Percentiles rank a stretch among this genome's conserved stretches.
Evolutionary conservation across 1,284 basidiomycete genomes (phyloP).

Genomic region (Schizophyllum commune): DNA sequence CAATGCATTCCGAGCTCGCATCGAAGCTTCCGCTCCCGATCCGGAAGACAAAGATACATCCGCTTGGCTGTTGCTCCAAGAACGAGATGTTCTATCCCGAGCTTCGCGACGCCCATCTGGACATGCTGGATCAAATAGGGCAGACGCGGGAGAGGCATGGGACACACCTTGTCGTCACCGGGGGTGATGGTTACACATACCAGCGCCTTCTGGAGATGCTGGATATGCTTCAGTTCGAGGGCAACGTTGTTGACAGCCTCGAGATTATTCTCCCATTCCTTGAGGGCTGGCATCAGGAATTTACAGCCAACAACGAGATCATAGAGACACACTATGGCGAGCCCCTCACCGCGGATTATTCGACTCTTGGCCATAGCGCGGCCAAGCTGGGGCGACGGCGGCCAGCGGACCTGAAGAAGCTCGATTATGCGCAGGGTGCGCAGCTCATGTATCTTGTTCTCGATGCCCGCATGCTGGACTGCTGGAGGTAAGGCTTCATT

Average conservation of each 20-base stretch:
- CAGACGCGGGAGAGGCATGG: slow-evolving; percentile 15
- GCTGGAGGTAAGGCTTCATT: slow-evolving; percentile 23
- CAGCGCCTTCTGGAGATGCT: slow-evolving; percentile 22
- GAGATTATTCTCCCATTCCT: slow-evolving; percentile 9
- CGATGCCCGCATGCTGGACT: slow-evolving; percentile 21
- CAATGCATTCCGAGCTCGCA: too few species aligned
- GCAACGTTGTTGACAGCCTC: slow-evolving; percentile 15
- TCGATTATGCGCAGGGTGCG: slow-evolving; percentile 20
- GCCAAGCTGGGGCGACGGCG: slow-evolving; percentile 15
- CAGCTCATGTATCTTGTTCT: slow-evolving; percentile 17
- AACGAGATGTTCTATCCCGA: slow-evolving; percentile 23
- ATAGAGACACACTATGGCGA: slow-evolving; percentile 16
- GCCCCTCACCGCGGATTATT: slow-evolving; percentile 16
- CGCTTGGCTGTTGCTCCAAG: slow-evolving; percentile 19
- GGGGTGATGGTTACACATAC: slow-evolving; percentile 28
- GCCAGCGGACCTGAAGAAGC: slow-evolving; percentile 20
- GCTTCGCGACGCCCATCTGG: slow-evolving; percentile 20
- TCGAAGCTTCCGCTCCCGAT: slow-evolving; percentile 10
- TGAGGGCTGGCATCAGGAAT: slow-evolving; percentile 6
- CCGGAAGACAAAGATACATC: slow-evolving; percentile 13
- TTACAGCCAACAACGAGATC: slow-evolving; percentile 11
- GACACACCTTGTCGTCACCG: slow-evolving; percentile 13
- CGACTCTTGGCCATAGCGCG: slow-evolving; percentile 19
- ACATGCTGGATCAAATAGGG: slow-evolving; percentile 23
- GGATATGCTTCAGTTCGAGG: slow-evolving; percentile 22